These are phyloP conservation scores for Syzygium jambos DNA, from an alignment of 345 rosid genomes.

Conservation along the genomic window DNA sequence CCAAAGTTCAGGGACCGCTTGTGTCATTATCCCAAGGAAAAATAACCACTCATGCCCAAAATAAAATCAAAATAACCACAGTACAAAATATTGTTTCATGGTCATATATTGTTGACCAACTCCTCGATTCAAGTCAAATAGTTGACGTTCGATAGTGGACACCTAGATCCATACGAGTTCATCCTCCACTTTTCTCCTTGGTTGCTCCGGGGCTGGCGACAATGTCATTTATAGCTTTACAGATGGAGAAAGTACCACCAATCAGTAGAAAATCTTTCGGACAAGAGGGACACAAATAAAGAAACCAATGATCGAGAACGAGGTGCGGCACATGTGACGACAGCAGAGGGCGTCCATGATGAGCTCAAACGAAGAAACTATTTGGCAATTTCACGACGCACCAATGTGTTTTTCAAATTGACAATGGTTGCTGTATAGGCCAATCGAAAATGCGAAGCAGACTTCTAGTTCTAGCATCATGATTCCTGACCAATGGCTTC, in stretches of 20 bases:
- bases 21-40: too few species aligned
- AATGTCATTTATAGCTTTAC: background rate
- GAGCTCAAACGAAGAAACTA: background rate
- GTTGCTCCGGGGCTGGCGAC: background rate
- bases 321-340: background rate
- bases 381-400: background rate
- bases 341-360: background rate
- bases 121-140: background rate
- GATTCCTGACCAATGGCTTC: background rate
- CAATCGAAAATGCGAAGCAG: background rate
- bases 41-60: background rate
- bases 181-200: too few species aligned
- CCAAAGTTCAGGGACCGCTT: too few species aligned
- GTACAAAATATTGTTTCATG: background rate
- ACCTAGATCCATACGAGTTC: background rate
- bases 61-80: background rate
- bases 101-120: background rate
- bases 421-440: background rate
- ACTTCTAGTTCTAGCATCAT: background rate
- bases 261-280: background rate
- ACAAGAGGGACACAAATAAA: background rate
- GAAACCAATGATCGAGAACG: background rate
- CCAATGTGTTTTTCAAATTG: background rate
- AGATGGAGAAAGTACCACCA: background rate
- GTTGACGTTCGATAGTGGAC: background rate